These are phyloP conservation scores for Ceratocystis albifundus DNA, from an alignment of 2,329 filamentous ascomycete genomes.

Conservation along the genomic window DNA sequence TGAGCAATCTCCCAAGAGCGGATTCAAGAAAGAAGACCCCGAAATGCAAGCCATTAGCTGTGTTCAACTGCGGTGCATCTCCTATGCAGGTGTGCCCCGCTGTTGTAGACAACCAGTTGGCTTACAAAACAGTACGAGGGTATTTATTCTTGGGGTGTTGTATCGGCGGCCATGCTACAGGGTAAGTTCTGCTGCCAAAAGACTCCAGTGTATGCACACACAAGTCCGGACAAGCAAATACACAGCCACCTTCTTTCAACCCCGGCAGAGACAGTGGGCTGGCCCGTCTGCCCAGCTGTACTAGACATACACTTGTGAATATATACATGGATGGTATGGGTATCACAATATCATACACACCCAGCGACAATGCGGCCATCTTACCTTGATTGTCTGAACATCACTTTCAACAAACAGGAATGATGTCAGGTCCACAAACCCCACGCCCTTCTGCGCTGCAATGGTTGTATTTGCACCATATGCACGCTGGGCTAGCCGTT, in stretches of 20 bases:
- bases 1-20: conserved; percentile 37
- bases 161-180: conserved; percentile 55
- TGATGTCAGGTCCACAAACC: conserved; percentile 69
- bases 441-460: conserved; percentile 51
- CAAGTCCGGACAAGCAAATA: conserved; percentile 26
- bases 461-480: conserved; percentile 76
- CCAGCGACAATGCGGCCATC: conserved; percentile 24
- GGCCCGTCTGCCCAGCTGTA: neutral
- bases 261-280: conserved; percentile 25
- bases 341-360: neutral
- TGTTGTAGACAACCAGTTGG: neutral
- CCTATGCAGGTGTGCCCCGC: conserved; percentile 2
- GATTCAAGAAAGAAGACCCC: neutral
- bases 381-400: conserved; percentile 40
- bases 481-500: conserved; percentile 48
- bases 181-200: conserved; percentile 22
- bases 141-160: conserved; percentile 51
- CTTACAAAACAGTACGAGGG: conserved; percentile 30
- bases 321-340: neutral
- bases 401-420: conserved; percentile 61
- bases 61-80: neutral
- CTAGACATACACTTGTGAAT: neutral
- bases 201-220: conserved; percentile 9
- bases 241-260: conserved; percentile 53
- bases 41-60: neutral